Evolutionary conservation across 352 stramenopile species (phyloP), one percentile per base, ranked within the genome.

Genomic region (Halophytophthora batemanensis): DNA sequence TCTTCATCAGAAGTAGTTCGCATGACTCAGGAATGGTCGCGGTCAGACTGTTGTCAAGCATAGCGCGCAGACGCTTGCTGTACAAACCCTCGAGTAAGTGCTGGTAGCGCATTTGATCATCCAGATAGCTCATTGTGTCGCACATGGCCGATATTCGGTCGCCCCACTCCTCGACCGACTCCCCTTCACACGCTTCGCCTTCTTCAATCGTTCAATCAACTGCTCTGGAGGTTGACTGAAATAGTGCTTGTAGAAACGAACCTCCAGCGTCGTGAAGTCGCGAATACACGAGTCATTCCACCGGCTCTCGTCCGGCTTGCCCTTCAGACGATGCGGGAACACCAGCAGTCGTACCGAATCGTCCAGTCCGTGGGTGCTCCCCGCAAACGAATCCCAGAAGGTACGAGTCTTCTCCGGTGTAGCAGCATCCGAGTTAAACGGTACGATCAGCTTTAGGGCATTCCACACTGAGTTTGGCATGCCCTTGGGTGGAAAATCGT

Each of bases 101-200:
- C 17, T 45, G 23, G 12, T 53, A 53, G 0, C 36, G 35, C 46
- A 40, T 53, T 6, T 33, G 13, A 0, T 34, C 2, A 11, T 45
- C 38, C 5, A 37, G 15, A n/a, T 45, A 53, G 15, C 35, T 37
- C 22, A 54, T 37, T 12, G 47, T 46, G 22, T 54, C 37, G 14
- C 47, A 54, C 1, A 54, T 11, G 11, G 45, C 36, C 0, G 37
- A 28, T 2, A 47, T 38, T 11, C 47, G 37, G 25, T 54, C 37
- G 1, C 28, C 36, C 47, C 47, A 54, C 7, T 54, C 37, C 6
- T 54, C 47, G 8, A 54, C 38, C 0, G 47, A 54, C 25, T 46
- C 47, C 36, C 36, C 0, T 12, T 13, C 3, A 10, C 1, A 2
- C 23, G 15, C 4, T 47, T 45, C 11, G 47, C 38, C 0, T 15